Conservation (phyloP, 345 rosid genomes). For the Leavenworthia alabamica region DNA sequence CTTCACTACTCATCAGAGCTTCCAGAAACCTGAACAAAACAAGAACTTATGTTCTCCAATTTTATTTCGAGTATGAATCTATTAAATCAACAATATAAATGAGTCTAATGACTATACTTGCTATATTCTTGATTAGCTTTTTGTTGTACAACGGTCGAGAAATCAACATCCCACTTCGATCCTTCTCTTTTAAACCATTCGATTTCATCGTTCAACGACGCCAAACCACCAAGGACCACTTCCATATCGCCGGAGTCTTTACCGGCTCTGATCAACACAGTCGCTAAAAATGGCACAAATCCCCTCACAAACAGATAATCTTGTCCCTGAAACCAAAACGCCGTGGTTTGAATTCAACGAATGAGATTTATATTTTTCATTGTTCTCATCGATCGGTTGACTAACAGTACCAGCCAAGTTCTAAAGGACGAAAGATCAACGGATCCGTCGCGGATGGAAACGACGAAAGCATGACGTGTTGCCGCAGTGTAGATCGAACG, state of each 20-base stretch:
- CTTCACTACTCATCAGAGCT: conserved; percentile 49
- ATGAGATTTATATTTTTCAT: background rate
- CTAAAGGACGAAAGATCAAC: conserved; percentile 52
- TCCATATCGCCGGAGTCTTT: conserved; percentile 60
- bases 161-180: conserved; percentile 56
- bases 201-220: conserved; percentile 61
- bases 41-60: background rate
- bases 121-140: conserved; percentile 52
- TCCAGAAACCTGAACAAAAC: conserved; percentile 49
- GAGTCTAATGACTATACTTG: conserved; percentile 44
- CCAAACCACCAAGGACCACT: conserved; percentile 55
- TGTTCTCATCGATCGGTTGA: background rate
- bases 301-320: conserved; percentile 74
- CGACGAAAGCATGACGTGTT: conserved; percentile 60
- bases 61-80: background rate
- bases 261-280: conserved; percentile 62
- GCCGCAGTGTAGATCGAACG: conserved; percentile 47
- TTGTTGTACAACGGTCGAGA: conserved; percentile 46
- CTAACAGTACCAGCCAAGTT: conserved; percentile 65
- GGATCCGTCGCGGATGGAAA: conserved; percentile 69
- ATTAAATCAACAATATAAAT: background rate
- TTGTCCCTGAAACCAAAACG: conserved; percentile 53
- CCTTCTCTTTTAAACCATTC: conserved; percentile 77
- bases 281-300: conserved; percentile 64
- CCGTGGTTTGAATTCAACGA: background rate